Percentiles rank a stretch among this genome's conserved stretches.
Conservation (phyloP, 352 stramenopile genomes). For the Globisporangium cylindrosporum region DNA sequence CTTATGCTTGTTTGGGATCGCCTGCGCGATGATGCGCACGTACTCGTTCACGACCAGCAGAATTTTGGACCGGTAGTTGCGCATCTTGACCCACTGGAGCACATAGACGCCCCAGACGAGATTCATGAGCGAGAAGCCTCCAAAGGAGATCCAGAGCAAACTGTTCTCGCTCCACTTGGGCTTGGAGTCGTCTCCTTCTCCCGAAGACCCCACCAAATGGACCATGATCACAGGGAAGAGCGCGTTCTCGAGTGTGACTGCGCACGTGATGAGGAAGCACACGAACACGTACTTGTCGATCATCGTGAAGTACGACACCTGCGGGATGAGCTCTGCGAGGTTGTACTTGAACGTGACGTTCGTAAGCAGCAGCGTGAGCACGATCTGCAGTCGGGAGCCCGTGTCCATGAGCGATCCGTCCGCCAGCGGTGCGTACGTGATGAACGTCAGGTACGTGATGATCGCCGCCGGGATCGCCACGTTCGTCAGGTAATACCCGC, state of each 20-base stretch:
- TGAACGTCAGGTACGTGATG: slow-evolving; percentile 16
- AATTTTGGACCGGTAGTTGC: slow-evolving; percentile 11
- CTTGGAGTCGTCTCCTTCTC: neutral
- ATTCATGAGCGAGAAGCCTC: slow-evolving; percentile 28
- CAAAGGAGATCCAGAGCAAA: slow-evolving; percentile 21
- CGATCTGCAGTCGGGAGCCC: slow-evolving; percentile 49
- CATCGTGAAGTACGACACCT: slow-evolving; percentile 62
- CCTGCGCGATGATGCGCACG: slow-evolving; percentile 18
- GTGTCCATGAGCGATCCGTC: slow-evolving; percentile 20
- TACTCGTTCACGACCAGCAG: slow-evolving; percentile 24
- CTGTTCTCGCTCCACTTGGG: slow-evolving; percentile 10
- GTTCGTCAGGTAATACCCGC: slow-evolving; percentile 55
- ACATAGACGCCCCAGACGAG: slow-evolving; percentile 22
- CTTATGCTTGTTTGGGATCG: slow-evolving; percentile 18
- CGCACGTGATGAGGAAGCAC: slow-evolving; percentile 53
- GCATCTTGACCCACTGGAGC: slow-evolving; percentile 21
- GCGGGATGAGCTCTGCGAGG: slow-evolving; percentile 42
- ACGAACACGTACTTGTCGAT: slow-evolving; percentile 35
- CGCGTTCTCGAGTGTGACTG: slow-evolving; percentile 58
- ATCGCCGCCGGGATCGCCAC: slow-evolving; percentile 28
- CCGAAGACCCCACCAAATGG: neutral
- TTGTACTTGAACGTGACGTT: slow-evolving; percentile 64
- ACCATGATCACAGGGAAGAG: slow-evolving; percentile 26
- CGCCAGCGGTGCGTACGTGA: slow-evolving; percentile 6
- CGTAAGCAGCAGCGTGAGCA: slow-evolving; percentile 60